Evolutionary conservation across 2,329 filamentous ascomycete genomes (phyloP), one percentile per base, ranked within the genome.

Genomic region (Hysterium pulicare): DNA sequence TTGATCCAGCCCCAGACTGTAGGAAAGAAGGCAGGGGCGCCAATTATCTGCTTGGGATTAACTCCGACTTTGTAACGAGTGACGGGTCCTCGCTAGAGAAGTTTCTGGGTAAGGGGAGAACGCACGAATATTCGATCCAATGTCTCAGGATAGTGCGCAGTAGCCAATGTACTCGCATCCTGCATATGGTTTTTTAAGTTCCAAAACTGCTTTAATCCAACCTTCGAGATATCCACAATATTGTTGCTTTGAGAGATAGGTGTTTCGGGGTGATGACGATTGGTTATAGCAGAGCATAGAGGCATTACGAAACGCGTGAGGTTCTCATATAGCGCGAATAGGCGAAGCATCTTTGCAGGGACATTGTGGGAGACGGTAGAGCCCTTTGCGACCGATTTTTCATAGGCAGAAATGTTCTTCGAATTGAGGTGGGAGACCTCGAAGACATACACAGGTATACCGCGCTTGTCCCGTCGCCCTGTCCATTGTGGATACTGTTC

Each of bases 1-100:
- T 95, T 95, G 70, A 95, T 79, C 89, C 90, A 95, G 52, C 87
- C 83, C 90, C 90, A 91, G 46, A 95, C 87, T 2, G 89, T 95
- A 38, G 86, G 86, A 73, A 95, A 95, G 77, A 95, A 95, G 34
- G 79, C 72, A 6, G 91, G 91, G 0, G 91, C 91, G 47, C 90
- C 90, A 50, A 96, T 89, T 58, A 97, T 86, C 77, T 82, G n/a
- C n/a, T n/a, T n/a, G n/a, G n/a, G n/a, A n/a, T n/a, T n/a, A n/a
- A n/a, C n/a, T n/a, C n/a, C n/a, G n/a, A n/a, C n/a, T n/a, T n/a
- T n/a, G n/a, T n/a, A n/a, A 47, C 3, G 13, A 10, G 37, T 55
- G 24, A 24, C 24, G 15, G n/a, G 10, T 11, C 21, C 4, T 10
- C 10, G 21, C 31, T 36, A 17, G 20, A 16, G 28, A 31, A 24